Evolutionary conservation across 2,329 filamentous ascomycete species (phyloP).

Genomic region (Diplodia seriata): DNA sequence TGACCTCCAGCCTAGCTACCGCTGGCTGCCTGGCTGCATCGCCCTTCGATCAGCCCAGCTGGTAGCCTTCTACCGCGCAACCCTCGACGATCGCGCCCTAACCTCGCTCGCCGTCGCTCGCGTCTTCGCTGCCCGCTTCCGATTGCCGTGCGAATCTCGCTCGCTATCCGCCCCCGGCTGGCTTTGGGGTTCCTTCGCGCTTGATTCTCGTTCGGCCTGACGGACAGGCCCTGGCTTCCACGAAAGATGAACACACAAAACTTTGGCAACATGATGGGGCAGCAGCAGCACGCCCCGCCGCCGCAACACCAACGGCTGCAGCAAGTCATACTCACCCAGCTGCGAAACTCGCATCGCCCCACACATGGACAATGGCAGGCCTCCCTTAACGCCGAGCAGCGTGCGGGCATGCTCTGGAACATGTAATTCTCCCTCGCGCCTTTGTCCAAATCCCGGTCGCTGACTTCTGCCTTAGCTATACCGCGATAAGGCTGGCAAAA

Average conservation of each 20-base stretch:
- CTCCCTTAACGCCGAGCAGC: conserved; percentile 3
- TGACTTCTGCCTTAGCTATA: conserved; percentile 23
- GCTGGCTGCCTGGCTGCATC: conserved; percentile 34
- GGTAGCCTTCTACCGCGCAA: conserved; percentile 25
- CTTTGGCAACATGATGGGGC: conserved; percentile 28
- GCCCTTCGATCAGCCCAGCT: conserved; percentile 31
- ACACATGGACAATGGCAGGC: conserved; percentile 20
- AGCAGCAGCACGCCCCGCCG: conserved; percentile 12
- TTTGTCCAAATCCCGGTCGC: not conserved
- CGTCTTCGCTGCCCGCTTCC: not conserved
- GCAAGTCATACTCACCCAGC: conserved; percentile 19
- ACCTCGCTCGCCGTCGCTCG: conserved; percentile 15
- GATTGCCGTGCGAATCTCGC: conserved; percentile 9
- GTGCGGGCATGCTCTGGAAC: conserved; percentile 20
- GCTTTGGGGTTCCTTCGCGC: conserved; percentile 24
- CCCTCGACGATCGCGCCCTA: conserved; percentile 7
- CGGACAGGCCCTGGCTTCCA: not conserved
- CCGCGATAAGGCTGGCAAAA: conserved; percentile 23
- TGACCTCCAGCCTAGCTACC: conserved; percentile 32
- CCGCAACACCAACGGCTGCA: conserved; percentile 24
- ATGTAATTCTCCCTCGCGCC: conserved; percentile 1
- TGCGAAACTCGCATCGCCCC: conserved; percentile 19
- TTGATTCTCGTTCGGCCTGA: conserved; percentile 15
- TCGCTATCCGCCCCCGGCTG: conserved; percentile 28
- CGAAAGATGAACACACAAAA: conserved; percentile 24